These are phyloP conservation scores for Tympanopsis confertula DNA, from an alignment of 2,329 filamentous ascomycete species.

Conservation along the genomic window DNA sequence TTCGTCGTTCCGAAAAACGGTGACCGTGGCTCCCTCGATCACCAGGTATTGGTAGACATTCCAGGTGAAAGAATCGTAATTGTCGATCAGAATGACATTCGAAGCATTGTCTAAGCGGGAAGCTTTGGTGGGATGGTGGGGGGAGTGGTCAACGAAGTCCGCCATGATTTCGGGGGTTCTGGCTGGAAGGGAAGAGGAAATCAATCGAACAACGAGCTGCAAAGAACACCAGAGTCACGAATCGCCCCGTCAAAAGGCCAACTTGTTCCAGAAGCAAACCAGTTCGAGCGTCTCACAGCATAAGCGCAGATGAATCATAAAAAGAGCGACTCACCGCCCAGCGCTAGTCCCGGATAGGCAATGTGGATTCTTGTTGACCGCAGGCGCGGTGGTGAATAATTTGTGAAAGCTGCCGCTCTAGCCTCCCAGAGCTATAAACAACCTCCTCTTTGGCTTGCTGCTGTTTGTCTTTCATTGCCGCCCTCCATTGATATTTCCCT, in stretches of 20 bases:
- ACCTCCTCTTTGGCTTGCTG: neutral
- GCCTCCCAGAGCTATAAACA: no score
- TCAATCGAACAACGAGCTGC: neutral
- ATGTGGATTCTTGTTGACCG: neutral
- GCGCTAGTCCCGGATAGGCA: neutral
- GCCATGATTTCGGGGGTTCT: no score
- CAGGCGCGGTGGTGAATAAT: neutral
- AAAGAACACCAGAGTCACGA: neutral
- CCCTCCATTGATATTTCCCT: neutral
- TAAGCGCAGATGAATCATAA: no score
- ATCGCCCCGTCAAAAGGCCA: neutral
- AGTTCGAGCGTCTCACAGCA: no score
- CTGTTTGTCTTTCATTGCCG: neutral
- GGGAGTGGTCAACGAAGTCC: constrained; percentile 58
- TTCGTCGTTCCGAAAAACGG: constrained; percentile 85
- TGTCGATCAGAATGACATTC: constrained; percentile 92
- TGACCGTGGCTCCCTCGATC: constrained; percentile 85
- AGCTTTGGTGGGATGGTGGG: constrained; percentile 67
- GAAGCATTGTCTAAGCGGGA: constrained; percentile 66
- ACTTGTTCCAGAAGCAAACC: neutral
- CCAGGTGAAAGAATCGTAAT: constrained; percentile 99
- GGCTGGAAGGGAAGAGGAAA: neutral
- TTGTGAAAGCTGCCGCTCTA: neutral
- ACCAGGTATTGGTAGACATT: constrained; percentile 98
- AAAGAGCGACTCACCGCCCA: neutral